These are phyloP conservation scores for Lunasporangiospora selenospora DNA, from an alignment of 192 early-diverging fungal species.

Conservation along the genomic window DNA sequence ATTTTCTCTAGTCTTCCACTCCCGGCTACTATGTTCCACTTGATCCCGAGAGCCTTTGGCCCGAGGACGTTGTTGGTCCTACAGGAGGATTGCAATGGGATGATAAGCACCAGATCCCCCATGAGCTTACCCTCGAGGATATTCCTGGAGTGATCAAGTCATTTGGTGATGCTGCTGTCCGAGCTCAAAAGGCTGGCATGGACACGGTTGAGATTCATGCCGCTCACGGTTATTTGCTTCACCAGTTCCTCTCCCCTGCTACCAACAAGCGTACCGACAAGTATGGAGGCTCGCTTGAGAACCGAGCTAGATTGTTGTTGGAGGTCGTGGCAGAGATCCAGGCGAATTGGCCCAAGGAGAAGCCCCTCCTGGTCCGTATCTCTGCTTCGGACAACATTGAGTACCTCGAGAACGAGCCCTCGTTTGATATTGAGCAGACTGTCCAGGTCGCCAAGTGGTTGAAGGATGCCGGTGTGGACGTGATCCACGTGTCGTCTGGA, in stretches of 20 bases:
- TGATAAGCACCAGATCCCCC: slow-evolving; percentile 39
- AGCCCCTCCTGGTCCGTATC: slow-evolving; percentile 83
- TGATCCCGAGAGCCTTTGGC: too few relatives aligned
- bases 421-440: slow-evolving; percentile 80
- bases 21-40: too few relatives aligned
- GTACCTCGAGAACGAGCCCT: slow-evolving; percentile 39
- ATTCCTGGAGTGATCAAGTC: slow-evolving; percentile 63
- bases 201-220: slow-evolving; percentile 85
- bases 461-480: slow-evolving; percentile 78
- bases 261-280: slow-evolving; percentile 85
- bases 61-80: slow-evolving; percentile 68
- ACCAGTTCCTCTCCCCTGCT: slow-evolving; percentile 76
- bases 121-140: slow-evolving; percentile 63
- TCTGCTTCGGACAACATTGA: slow-evolving; percentile 73
- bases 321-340: slow-evolving; percentile 68
- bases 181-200: slow-evolving; percentile 81
- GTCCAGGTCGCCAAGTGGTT: slow-evolving; percentile 67
- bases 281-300: slow-evolving; percentile 89
- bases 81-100: slow-evolving; percentile 54
- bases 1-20: too few relatives aligned
- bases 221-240: slow-evolving; percentile 87
- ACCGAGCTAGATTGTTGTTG: slow-evolving; percentile 75
- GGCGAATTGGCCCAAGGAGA: slow-evolving; percentile 71
- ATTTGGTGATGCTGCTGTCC: slow-evolving; percentile 67
- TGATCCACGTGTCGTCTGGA: slow-evolving; percentile 83